Percentiles rank a stretch among this genome's conserved stretches.
phyloP scores from a whole-genome alignment of 2,329 filamentous ascomycete species.

The Coniosporium tulheliwenetii region DNA sequence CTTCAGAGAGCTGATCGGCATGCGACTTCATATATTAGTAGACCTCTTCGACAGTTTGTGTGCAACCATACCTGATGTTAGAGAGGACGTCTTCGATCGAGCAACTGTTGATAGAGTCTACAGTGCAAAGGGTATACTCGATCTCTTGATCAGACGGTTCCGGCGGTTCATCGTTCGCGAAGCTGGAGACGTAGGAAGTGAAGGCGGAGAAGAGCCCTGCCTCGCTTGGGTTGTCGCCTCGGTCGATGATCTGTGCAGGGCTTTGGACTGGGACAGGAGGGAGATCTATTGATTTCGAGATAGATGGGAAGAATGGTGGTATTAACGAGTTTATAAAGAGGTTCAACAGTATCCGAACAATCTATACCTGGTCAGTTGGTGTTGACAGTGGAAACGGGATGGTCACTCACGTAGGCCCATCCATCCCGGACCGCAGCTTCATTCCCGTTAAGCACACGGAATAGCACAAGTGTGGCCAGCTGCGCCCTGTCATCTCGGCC shows the following conservation, averaged over 20 bases:
- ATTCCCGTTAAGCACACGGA: conserved; percentile 76
- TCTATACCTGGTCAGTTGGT: conserved; percentile 35
- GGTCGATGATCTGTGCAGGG: conserved; percentile 84
- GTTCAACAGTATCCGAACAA: conserved; percentile 86
- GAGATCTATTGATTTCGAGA: conserved; percentile 52
- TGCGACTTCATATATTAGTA: conserved; percentile 30
- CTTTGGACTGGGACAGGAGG: conserved; percentile 76
- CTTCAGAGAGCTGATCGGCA: conserved; percentile 43
- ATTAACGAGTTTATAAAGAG: conserved; percentile 92
- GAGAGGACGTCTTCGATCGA: conserved; percentile 67
- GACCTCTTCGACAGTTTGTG: conserved; percentile 1
- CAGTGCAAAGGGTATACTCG: conserved; percentile 84
- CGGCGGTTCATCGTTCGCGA: conserved; percentile 91
- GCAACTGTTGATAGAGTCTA: conserved; percentile 87
- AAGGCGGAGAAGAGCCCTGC: conserved; percentile 85
- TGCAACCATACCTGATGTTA: conserved; percentile 55
- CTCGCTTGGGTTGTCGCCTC: conserved; percentile 62
- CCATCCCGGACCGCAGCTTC: conserved; percentile 61
- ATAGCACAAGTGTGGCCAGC: conserved; percentile 85
- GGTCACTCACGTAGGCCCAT: conserved; percentile 58
- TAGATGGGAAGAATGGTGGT: conserved; percentile 57
- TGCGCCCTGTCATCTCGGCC: conserved; percentile 89
- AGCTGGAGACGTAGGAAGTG: conserved; percentile 95
- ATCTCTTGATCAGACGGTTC: conserved; percentile 95
- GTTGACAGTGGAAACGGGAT: conserved; percentile 3